Conservation (phyloP, 768 basidiomycete species). For the Artomyces pyxidatus region DNA sequence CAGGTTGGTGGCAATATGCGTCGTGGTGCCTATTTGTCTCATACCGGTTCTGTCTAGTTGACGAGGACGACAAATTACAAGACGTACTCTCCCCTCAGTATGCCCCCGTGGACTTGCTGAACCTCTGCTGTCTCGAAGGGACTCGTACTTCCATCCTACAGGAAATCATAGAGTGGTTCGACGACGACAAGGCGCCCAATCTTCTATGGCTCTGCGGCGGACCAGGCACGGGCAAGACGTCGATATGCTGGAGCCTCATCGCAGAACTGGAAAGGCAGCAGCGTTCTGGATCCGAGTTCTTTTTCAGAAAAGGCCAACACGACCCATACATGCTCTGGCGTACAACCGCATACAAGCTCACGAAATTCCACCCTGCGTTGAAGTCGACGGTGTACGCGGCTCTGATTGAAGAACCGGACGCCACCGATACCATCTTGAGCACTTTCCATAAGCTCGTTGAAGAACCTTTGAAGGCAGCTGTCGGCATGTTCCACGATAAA, state of each 20-base stretch:
- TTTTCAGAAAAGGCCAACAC: not conserved
- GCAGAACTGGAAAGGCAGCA: conserved; percentile 5
- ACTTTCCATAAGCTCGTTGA: conserved; percentile 2
- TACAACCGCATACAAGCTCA: conserved; percentile 7
- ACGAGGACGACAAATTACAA: conserved; percentile 1
- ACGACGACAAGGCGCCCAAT: conserved; percentile 2
- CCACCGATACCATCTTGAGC: not conserved
- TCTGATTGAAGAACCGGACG: not conserved
- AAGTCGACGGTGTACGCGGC: not conserved
- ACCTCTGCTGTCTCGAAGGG: not conserved
- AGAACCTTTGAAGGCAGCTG: not conserved
- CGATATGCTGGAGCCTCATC: conserved; percentile 8
- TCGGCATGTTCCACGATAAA: not conserved
- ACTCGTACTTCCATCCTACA: not conserved
- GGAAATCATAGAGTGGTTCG: conserved; percentile 4
- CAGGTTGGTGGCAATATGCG: not conserved
- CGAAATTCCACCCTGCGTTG: conserved; percentile 9
- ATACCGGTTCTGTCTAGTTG: not conserved
- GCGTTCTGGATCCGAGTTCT: conserved; percentile 4
- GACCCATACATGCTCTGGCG: conserved; percentile 2
- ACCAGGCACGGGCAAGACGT: conserved; percentile 11
- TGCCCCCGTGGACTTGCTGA: not conserved
- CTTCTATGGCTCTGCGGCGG: conserved; percentile 11
- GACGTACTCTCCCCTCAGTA: not conserved
- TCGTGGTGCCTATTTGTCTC: not conserved